Evolutionary conservation across 2,329 filamentous ascomycete genomes (phyloP).

Genomic region (Aspergillus fumigatus): DNA sequence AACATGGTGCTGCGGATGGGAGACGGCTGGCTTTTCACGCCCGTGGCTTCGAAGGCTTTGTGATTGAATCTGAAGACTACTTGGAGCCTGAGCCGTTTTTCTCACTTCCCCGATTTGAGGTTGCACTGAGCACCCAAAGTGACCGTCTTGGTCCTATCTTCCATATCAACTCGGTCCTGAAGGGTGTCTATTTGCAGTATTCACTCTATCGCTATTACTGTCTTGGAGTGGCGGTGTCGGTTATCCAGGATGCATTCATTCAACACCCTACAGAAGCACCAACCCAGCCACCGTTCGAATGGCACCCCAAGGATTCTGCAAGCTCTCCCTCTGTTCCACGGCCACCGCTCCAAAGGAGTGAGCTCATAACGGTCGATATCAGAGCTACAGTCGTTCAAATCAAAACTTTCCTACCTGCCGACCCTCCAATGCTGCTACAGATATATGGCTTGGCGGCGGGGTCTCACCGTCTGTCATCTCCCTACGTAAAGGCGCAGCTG

Average conservation of each 20-base stretch:
- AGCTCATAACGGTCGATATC: constrained; percentile 77
- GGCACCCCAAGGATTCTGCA: constrained; percentile 12
- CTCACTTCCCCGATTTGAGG: constrained; percentile 78
- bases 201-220: constrained; percentile 93
- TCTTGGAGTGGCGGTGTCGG: constrained; percentile 72
- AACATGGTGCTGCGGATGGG: constrained; percentile 60
- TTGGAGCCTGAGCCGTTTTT: constrained; percentile 84
- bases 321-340: constrained; percentile 25
- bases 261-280: constrained; percentile 20
- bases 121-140: constrained; percentile 77
- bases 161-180: constrained; percentile 76
- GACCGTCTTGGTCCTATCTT: constrained; percentile 85
- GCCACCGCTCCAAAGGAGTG: constrained; percentile 36
- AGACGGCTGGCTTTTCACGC: constrained; percentile 75
- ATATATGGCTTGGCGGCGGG: constrained; percentile 78
- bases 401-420: constrained; percentile 81
- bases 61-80: constrained; percentile 80
- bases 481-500: constrained; percentile 72
- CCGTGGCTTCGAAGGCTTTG: constrained; percentile 80
- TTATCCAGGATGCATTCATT: constrained; percentile 65
- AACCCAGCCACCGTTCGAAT: constrained; percentile 4
- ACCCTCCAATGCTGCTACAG: constrained; percentile 89
- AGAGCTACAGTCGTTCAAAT: constrained; percentile 78
- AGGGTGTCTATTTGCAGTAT: constrained; percentile 77
- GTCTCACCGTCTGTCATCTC: constrained; percentile 79